Evolutionary conservation across 1,284 basidiomycete species (phyloP).

Genomic region (Puccinia hordei): DNA sequence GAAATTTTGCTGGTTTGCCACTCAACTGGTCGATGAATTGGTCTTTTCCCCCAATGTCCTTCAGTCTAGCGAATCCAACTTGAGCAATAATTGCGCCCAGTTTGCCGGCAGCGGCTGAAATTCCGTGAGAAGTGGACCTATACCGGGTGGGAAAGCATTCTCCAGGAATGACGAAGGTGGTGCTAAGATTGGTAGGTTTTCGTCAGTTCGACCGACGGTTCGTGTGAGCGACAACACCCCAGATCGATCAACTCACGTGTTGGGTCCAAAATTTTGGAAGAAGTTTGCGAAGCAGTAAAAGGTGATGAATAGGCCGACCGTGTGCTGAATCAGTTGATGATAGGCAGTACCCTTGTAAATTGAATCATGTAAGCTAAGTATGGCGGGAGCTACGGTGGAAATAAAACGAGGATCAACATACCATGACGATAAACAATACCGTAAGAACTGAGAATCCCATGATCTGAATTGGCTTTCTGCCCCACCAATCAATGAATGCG

Average conservation of each 20-base stretch:
- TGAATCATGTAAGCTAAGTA: background rate
- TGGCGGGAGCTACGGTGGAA: slow-evolving; percentile 55
- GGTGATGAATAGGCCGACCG: slow-evolving; percentile 64
- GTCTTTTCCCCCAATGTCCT: slow-evolving; percentile 48
- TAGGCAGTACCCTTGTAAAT: slow-evolving; percentile 12
- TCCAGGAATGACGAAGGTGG: slow-evolving; percentile 44
- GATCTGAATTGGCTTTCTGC: slow-evolving; percentile 73
- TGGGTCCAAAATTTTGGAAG: slow-evolving; percentile 61
- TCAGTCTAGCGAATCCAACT: slow-evolving; percentile 60
- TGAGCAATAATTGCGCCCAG: slow-evolving; percentile 80
- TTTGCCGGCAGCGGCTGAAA: slow-evolving; percentile 75
- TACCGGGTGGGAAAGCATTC: slow-evolving; percentile 60
- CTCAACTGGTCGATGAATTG: slow-evolving; percentile 39
- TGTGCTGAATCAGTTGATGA: slow-evolving; percentile 64
- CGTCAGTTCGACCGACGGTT: no score
- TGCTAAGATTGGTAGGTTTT: background rate
- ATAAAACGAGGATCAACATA: slow-evolving; percentile 72
- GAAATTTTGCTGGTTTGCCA: background rate
- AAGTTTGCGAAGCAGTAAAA: slow-evolving; percentile 63
- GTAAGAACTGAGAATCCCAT: slow-evolving; percentile 75
- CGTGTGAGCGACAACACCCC: background rate
- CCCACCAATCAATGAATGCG: slow-evolving; percentile 71
- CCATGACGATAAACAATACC: slow-evolving; percentile 68
- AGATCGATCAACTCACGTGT: background rate
- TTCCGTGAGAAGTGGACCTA: slow-evolving; percentile 79